Evolutionary conservation across 139 green algal species (phyloP).

Genomic region (Chlorella sp.): DNA sequence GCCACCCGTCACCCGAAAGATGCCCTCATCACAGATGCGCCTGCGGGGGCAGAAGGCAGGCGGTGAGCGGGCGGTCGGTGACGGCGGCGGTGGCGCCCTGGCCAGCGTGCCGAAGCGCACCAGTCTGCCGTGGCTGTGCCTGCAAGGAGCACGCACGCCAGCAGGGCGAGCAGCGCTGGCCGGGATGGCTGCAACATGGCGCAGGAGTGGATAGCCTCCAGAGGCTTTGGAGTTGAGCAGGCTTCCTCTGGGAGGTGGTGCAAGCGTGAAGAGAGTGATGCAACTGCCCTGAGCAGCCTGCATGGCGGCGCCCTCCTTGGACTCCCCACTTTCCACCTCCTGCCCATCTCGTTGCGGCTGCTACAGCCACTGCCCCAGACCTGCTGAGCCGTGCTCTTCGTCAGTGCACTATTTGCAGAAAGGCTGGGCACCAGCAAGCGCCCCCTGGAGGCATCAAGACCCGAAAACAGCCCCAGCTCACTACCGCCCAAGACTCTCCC

Average conservation of each 20-base stretch:
- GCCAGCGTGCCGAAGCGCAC: not conserved
- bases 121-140: not conserved
- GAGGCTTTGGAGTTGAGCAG: not conserved
- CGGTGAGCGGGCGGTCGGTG: not conserved
- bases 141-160: not conserved
- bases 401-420: too few relatives aligned
- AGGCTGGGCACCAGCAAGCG: too few relatives aligned
- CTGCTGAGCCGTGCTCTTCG: too few relatives aligned
- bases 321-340: too few relatives aligned
- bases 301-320: not conserved
- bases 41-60: not conserved
- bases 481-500: too few relatives aligned
- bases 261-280: too few relatives aligned
- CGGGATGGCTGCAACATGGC: not conserved
- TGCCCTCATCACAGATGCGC: constrained; percentile 1
- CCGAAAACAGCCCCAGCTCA: too few relatives aligned
- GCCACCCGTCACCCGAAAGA: not conserved
- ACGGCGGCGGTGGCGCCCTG: not conserved
- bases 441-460: too few relatives aligned
- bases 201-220: not conserved
- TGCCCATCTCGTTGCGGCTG: not conserved
- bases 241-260: not conserved
- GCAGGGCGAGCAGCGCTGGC: too few relatives aligned
- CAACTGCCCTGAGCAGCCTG: too few relatives aligned
- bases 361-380: not conserved